These are phyloP conservation scores for Diaporthe humulicola DNA, from an alignment of 2,329 filamentous ascomycete species.

Conservation along the genomic window DNA sequence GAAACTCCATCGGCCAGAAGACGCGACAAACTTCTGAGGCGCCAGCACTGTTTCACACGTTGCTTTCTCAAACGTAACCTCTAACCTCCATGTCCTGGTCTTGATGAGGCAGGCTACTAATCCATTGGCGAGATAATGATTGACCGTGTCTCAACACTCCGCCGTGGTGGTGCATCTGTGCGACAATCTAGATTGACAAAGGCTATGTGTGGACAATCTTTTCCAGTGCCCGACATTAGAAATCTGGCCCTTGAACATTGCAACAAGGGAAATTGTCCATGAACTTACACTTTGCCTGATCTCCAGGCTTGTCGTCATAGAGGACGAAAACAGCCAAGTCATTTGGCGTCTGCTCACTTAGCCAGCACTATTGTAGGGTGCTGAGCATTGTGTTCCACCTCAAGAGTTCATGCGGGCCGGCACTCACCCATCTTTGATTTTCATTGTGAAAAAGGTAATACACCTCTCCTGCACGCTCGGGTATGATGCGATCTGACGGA, in stretches of 20 bases:
- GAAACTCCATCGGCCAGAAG: too few relatives aligned
- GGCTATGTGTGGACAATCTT: neutral
- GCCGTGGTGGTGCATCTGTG: neutral
- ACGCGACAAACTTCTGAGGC: too few relatives aligned
- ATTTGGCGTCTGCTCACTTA: neutral
- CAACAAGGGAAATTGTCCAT: accelerated
- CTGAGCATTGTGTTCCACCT: neutral
- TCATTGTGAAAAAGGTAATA: neutral
- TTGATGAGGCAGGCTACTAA: neutral
- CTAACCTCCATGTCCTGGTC: too few relatives aligned
- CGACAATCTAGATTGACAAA: neutral
- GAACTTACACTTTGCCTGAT: neutral
- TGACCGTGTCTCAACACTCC: neutral
- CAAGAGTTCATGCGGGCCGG: neutral
- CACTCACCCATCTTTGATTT: neutral
- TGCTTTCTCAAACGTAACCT: too few relatives aligned
- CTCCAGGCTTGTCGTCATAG: neutral
- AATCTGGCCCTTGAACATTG: neutral
- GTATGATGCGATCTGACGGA: neutral
- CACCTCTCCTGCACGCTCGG: neutral
- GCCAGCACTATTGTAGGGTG: neutral
- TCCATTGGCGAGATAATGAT: neutral
- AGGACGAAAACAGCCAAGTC: neutral
- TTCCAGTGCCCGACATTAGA: neutral
- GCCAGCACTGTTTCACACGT: too few relatives aligned